These are phyloP conservation scores for Phytophthora gonapodyides DNA, from an alignment of 352 stramenopile species.

Conservation along the genomic window DNA sequence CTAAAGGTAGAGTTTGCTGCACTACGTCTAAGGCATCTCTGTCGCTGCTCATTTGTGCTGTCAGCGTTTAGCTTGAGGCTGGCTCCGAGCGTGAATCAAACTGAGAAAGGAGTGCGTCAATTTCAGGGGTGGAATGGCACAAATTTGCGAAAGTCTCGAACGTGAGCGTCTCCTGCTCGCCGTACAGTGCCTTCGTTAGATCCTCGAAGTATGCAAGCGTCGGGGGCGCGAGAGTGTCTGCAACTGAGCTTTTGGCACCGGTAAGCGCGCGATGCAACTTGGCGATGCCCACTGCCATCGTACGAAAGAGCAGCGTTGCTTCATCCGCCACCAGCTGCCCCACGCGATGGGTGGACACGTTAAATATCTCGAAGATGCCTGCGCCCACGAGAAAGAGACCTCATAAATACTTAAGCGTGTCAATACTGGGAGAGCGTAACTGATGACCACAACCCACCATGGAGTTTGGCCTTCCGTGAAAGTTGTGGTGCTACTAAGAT, in stretches of 20 bases:
- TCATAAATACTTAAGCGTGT: background rate
- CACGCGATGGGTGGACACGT: conserved; percentile 34
- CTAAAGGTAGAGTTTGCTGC: too few species aligned
- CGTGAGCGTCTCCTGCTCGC: conserved; percentile 32
- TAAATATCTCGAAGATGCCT: conserved; percentile 43
- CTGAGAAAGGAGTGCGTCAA: conserved; percentile 17
- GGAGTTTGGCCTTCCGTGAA: conserved; percentile 23
- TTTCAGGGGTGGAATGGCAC: conserved; percentile 19
- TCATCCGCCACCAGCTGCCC: conserved; percentile 38
- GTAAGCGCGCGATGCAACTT: conserved; percentile 17
- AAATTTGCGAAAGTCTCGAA: conserved; percentile 23
- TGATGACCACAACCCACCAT: conserved; percentile 8
- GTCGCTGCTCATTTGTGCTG: too few species aligned
- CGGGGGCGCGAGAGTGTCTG: background rate
- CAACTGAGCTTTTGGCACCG: background rate
- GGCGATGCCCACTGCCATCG: conserved; percentile 10
- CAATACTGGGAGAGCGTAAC: background rate
- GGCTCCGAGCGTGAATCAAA: too few species aligned
- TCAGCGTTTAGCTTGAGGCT: too few species aligned
- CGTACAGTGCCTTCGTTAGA: conserved; percentile 37
- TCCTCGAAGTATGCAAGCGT: conserved; percentile 28
- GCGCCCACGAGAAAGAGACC: background rate
- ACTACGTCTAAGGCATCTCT: too few species aligned
- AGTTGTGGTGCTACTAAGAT: conserved; percentile 27
- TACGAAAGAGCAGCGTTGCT: conserved; percentile 38